Percentiles rank a stretch among this genome's conserved stretches.
Conservation (phyloP, 495 filamentous ascomycete genomes). For the Cairneyella variabilis region DNA sequence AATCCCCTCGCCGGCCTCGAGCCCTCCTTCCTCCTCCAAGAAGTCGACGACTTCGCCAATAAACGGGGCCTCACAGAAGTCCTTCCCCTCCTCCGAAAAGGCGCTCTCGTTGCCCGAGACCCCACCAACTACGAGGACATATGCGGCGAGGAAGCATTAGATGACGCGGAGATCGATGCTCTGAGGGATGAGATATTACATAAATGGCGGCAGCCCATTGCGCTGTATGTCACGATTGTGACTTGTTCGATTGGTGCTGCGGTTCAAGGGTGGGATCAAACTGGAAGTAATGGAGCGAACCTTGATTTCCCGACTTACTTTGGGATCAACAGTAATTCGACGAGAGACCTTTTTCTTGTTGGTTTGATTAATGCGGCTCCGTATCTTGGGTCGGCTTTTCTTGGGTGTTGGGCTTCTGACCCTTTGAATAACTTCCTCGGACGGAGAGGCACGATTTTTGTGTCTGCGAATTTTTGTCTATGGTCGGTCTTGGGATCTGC, state of each 20-base stretch:
- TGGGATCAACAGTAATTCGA: constrained; percentile 17
- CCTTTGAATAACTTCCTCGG: constrained; percentile 65
- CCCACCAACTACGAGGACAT: constrained; percentile 50
- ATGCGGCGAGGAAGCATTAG: constrained; percentile 43
- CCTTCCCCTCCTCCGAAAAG: constrained; percentile 48
- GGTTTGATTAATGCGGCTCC: constrained; percentile 57
- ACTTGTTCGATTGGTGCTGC: constrained; percentile 55
- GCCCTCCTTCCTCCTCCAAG: constrained; percentile 43
- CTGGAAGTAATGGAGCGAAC: constrained; percentile 25
- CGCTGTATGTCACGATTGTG: constrained; percentile 35
- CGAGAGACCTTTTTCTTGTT: constrained; percentile 51
- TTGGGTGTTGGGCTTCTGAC: constrained; percentile 69
- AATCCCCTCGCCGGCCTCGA: constrained; percentile 60
- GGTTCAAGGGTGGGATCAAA: neutral
- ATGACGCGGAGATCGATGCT: constrained; percentile 47
- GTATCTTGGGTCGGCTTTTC: constrained; percentile 30
- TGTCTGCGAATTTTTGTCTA: constrained; percentile 40
- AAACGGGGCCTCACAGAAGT: constrained; percentile 49
- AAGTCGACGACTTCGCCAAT: constrained; percentile 52
- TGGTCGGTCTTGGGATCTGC: constrained; percentile 57
- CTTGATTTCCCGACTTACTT: constrained; percentile 22
- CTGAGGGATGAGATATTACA: constrained; percentile 54
- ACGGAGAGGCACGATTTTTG: constrained; percentile 65
- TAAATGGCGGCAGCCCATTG: constrained; percentile 61
- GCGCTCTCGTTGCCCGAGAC: constrained; percentile 63